Base-by-base conservation (phyloP, 768 basidiomycete genomes). In the Leccinum pellstonianum region DNA sequence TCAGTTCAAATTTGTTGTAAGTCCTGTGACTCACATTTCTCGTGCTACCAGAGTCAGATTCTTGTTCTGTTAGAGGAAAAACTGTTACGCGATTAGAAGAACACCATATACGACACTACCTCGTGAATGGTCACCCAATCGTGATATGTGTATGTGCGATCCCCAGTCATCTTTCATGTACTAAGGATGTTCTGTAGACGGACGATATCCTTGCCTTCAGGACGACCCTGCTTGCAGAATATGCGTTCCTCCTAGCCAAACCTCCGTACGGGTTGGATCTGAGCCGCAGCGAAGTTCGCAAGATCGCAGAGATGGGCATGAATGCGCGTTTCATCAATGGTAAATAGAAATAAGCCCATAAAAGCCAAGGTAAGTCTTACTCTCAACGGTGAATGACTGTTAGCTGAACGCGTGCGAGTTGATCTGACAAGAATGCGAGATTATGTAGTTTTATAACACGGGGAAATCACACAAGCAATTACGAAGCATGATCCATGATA, bases 171-270 rank as follows among this genome's bases (percentile, higher is more conserved):
- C 35, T 9, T 53, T 17, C 19, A 14, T 53, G 3, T 4, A 35
- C 54, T 66, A 14, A 57, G 23, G 14, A 35, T 41, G 11, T 17
- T n/a, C 21, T 43, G 49, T 63, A 93, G 91, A 93, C 91, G 33
- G 92, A 93, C 68, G 92, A 94, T 69, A 84, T 80, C 5, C 83
- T 94, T 17, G 86, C 86, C 0, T 93, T 93, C 74, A 82, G 83
- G 25, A 93, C 86, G 9, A 86, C 87, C 3, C 77, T 93, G 2
- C 67, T 86, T 0, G 90, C 79, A 3, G 92, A 94, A 70, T 94
- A 94, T 62, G 90, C 91, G 0, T 76, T 93, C 6, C 81, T 94
- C 37, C 76, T 93, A 55, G 92, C 92, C 0, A 70, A 76, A 23
- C 77, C 83, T n/a, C 91, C 91, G 0, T 66, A 84, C 31, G 92